Evolutionary conservation across 176 grass and related monocot species (phyloP), one percentile per base, ranked within the genome.

Genomic region (Cenchrus purpureus): DNA sequence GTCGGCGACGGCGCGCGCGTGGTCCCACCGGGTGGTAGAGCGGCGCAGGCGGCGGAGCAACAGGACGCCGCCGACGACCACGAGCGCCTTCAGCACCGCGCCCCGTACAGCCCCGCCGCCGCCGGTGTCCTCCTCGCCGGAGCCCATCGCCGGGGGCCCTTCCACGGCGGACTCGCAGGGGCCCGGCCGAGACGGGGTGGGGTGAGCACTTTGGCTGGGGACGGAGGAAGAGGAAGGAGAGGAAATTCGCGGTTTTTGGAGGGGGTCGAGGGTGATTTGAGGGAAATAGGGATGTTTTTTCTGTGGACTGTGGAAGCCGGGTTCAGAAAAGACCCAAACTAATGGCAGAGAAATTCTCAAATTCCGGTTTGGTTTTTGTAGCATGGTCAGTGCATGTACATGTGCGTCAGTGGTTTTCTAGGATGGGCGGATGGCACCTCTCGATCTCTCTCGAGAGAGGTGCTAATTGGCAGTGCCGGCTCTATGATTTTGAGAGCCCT

Each of bases 21-120:
- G 97, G 78, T 99, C 97, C 97, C 97, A 96, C 11, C 93, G 88
- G 81, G 97, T 96, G 67, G 97, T 96, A 78, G 97, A 96, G 73
- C 94, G 94, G 67, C 97, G 85, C 65, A 96, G 86, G 79, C 93
- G 85, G 84, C 92, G 94, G 60, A 96, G 82, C 55, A 96, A 85
- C 51, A 93, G 76, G 40, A 90, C 86, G 43, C 97, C 97, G 16
- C 97, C 97, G 68, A 94, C 87, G 43, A 94, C 85, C 61, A 96
- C 78, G 54, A 99, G 88, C 61, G 97, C 93, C 86, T 96, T 95
- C 51, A 99, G 88, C 57, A 92, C 91, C 17, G 88, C 64, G 6
- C 97, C 93, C 22, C 93, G 86, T 15, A 90, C 89, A 56, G 70
- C 81, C 65, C 45, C 73, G 45, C 87, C 67, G 10, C 86, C 84